A percentile compares a stretch with the other conserved stretches of the same genome.
Evolutionary conservation across 306 rosid species (phyloP).

Genomic region (Gastrolobium villosum): DNA sequence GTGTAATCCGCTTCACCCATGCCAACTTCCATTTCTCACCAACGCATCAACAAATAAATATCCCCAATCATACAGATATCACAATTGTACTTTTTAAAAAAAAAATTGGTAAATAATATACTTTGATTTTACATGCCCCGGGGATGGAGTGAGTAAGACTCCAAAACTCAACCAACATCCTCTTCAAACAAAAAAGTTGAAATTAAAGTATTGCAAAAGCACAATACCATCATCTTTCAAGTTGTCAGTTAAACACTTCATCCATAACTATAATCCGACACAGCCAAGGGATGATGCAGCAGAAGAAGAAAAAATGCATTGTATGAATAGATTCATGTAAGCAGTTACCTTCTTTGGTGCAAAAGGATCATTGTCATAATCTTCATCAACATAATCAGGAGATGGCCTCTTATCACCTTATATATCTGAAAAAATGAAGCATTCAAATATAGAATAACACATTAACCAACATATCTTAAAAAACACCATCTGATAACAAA

Average conservation of each 20-base stretch:
- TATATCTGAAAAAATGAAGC: conserved; percentile 23
- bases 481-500: conserved; percentile 28
- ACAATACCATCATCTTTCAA: conserved; percentile 24
- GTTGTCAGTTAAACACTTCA: background rate
- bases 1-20: conserved; percentile 11
- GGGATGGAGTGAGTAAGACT: background rate
- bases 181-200: background rate
- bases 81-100: too few relatives aligned
- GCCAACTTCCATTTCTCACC: conserved; percentile 25
- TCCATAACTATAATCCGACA: conserved; percentile 3
- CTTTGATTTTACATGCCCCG: background rate
- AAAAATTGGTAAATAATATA: too few relatives aligned
- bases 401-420: conserved; percentile 82
- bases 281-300: background rate
- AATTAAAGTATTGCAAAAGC: conserved; percentile 7
- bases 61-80: conserved; percentile 2
- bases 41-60: conserved; percentile 14
- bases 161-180: background rate
- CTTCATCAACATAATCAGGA: conserved; percentile 84
- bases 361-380: conserved; percentile 67
- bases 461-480: background rate
- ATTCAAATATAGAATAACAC: conserved; percentile 23
- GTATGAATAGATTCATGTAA: background rate
- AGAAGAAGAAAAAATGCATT: background rate
- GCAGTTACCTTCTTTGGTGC: conserved; percentile 70